Percentiles rank a stretch among this genome's conserved stretches.
Conservation (phyloP, 257 asterid species). For the Mentha longifolia region DNA sequence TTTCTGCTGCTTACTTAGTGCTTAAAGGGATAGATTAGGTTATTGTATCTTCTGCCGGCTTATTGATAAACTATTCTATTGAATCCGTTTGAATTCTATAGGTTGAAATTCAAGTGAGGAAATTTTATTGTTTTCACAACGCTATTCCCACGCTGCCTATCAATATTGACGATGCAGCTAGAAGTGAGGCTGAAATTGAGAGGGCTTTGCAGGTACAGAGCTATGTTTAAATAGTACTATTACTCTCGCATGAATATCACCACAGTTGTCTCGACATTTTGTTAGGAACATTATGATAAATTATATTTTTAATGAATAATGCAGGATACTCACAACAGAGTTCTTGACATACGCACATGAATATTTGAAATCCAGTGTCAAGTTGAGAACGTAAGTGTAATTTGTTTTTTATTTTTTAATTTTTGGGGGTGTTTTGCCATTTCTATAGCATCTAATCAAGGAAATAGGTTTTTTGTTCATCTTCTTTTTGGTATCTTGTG, state of each 20-base stretch:
- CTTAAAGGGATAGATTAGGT: not conserved
- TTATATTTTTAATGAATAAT: constrained; percentile 26
- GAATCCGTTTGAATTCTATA: constrained; percentile 27
- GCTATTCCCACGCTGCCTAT: constrained; percentile 68
- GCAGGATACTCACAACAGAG: too few species aligned
- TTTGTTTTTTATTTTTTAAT: too few species aligned
- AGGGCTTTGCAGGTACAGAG: constrained; percentile 63
- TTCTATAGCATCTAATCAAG: too few species aligned
- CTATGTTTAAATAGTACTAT: not conserved
- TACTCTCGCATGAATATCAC: not conserved
- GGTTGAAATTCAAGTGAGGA: constrained; percentile 88
- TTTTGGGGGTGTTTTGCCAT: too few species aligned
- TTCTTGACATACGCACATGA: too few species aligned
- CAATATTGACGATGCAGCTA: constrained; percentile 78
- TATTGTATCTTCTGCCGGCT: too few species aligned
- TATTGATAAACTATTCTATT: not conserved
- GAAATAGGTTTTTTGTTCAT: too few species aligned
- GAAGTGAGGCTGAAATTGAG: constrained; percentile 77
- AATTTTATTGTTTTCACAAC: constrained; percentile 59
- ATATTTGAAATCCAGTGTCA: too few species aligned
- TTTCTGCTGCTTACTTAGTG: too few species aligned
- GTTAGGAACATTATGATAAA: not conserved
- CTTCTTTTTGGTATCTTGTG: too few species aligned
- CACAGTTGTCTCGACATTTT: not conserved
- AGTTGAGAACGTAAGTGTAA: too few species aligned